Conservation (phyloP, 805 yeast genomes). For the Starmera caribaea region DNA sequence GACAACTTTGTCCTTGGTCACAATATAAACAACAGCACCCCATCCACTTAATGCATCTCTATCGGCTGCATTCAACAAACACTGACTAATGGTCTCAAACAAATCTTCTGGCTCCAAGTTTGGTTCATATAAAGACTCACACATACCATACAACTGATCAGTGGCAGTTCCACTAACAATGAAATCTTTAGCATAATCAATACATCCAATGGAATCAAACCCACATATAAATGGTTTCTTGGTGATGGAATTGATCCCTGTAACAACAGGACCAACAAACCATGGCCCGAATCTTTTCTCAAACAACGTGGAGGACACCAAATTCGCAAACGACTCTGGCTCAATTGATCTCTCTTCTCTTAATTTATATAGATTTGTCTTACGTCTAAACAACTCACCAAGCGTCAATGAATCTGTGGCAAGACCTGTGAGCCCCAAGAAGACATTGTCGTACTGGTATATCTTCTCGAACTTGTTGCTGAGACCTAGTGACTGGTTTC, state of each 20-base stretch:
- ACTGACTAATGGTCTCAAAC: conserved; percentile 92
- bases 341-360: conserved; percentile 88
- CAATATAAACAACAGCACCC: conserved; percentile 93
- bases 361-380: conserved; percentile 81
- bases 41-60: conserved; percentile 97
- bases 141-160: conserved; percentile 98
- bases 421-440: conserved; percentile 87
- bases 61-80: conserved; percentile 88
- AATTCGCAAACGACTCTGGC: conserved; percentile 88
- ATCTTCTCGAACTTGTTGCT: conserved; percentile 90
- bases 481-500: conserved; percentile 87
- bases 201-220: conserved; percentile 93
- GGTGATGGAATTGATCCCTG: conserved; percentile 81
- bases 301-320: conserved; percentile 83
- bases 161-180: conserved; percentile 93
- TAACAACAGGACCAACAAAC: conserved; percentile 94
- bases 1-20: conserved; percentile 85
- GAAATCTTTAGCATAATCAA: conserved; percentile 90
- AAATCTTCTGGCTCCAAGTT: conserved; percentile 88
- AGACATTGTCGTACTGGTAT: conserved; percentile 77
- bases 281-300: conserved; percentile 93
- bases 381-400: conserved; percentile 69
- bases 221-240: conserved; percentile 88
- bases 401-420: conserved; percentile 91
- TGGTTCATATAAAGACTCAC: conserved; percentile 94